Conservation (phyloP, 2,329 filamentous ascomycete species). For the Fusarium albidum region DNA sequence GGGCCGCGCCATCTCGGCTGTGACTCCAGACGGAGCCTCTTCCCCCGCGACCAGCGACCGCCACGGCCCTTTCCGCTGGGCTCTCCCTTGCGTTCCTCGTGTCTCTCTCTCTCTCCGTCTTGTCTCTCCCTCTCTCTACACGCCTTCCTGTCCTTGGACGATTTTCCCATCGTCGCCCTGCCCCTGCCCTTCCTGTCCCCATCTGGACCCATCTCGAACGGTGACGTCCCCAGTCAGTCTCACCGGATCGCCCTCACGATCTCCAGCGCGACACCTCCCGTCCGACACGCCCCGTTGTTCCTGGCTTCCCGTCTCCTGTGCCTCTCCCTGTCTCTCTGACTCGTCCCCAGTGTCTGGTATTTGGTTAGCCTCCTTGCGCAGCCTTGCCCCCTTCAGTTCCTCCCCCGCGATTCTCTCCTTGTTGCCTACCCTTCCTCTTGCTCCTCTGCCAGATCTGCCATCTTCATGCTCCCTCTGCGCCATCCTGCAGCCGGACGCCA, state of each 20-base stretch:
- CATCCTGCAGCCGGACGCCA: constrained; percentile 26
- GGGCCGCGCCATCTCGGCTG: constrained; percentile 36
- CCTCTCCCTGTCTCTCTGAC: constrained; percentile 11
- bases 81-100: constrained; percentile 6
- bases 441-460: constrained; percentile 6
- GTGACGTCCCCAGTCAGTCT: constrained; percentile 38
- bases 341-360: constrained; percentile 26
- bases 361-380: constrained; percentile 27
- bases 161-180: constrained; percentile 19
- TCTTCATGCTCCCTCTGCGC: constrained; percentile 24
- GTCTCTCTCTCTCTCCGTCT: no score
- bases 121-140: constrained; percentile 3
- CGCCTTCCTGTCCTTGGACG: constrained; percentile 24
- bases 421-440: constrained; percentile 11
- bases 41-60: constrained; percentile 35
- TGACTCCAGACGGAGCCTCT: constrained; percentile 42
- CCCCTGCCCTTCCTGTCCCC: constrained; percentile 26
- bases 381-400: constrained; percentile 17
- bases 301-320: constrained; percentile 24
- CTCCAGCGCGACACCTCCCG: constrained; percentile 32
- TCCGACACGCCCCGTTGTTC: constrained; percentile 20
- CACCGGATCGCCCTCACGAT: constrained; percentile 40
- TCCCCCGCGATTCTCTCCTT: constrained; percentile 8
- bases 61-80: constrained; percentile 33
- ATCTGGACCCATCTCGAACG: constrained; percentile 37